A percentile compares a stretch with the other conserved stretches of the same genome.
Conservation (phyloP, 495 filamentous ascomycete species). For the Xylaria scruposa region DNA sequence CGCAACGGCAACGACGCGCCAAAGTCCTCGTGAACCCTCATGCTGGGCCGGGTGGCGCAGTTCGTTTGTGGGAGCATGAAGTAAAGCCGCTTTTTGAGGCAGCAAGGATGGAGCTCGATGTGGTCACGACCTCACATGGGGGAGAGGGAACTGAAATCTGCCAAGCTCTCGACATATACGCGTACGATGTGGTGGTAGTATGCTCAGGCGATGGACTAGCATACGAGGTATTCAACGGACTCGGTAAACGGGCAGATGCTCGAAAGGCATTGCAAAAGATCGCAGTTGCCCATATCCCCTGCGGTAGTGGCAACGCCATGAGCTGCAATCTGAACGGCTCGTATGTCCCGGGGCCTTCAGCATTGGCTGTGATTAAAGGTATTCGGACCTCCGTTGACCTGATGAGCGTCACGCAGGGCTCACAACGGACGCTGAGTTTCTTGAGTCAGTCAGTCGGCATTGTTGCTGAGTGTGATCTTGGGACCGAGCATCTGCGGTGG, state of each 20-base stretch:
- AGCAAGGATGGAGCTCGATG: constrained; percentile 76
- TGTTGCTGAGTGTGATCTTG: constrained; percentile 87
- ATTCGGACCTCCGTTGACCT: constrained; percentile 81
- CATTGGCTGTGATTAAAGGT: constrained; percentile 84
- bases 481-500: constrained; percentile 90
- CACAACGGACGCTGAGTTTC: constrained; percentile 77
- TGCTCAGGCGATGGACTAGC: constrained; percentile 93
- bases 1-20: constrained; percentile 72
- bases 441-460: constrained; percentile 90
- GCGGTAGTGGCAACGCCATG: constrained; percentile 94
- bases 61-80: constrained; percentile 73
- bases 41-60: constrained; percentile 81
- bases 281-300: constrained; percentile 89
- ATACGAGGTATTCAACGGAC: constrained; percentile 93
- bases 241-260: constrained; percentile 78
- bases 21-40: constrained; percentile 93
- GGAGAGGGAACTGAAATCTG: constrained; percentile 84
- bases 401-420: constrained; percentile 83
- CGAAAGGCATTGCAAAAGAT: constrained; percentile 74
- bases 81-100: constrained; percentile 85
- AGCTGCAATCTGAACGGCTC: constrained; percentile 88
- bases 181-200: constrained; percentile 82
- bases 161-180: constrained; percentile 76
- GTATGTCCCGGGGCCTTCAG: constrained; percentile 73
- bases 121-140: constrained; percentile 72